Evolutionary conservation across 352 stramenopile species (phyloP), one percentile per base, ranked within the genome.

Genomic region (Globisporangium yorkense): DNA sequence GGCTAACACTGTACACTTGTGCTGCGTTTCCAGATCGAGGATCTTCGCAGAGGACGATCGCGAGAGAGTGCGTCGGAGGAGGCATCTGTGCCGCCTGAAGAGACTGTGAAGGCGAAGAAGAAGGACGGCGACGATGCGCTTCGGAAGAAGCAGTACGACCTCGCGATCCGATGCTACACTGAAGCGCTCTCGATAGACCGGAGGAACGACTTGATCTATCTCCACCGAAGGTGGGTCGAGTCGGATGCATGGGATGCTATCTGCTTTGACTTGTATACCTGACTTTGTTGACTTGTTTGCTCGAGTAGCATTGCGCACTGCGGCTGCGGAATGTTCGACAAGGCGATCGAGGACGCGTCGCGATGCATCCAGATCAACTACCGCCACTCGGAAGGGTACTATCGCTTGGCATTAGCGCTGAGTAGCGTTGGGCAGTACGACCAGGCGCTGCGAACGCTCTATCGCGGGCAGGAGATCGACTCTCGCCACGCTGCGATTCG

Each of bases 361-460:
- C 70, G 68, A 56, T 85, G 72, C 54, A 82, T 85, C 9, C 70
- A 76, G 33, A 76, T 85, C 43, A 85, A 85, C 53, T 85, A 85
- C 51, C 71, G 69, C 6, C 75, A 85, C 35, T 59, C 80, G 1
- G 72, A 85, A 51, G 75, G 75, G 1, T 85, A 85, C 57, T 85
- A 83, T 44, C 72, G 71, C 40, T 61, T 85, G 5, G 72, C 75
- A 8, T 51, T 85, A 20, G 75, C 72, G 5, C 66, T 85, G 6
- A 61, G 79, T 49, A 72, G 66, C 35, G 62, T 72, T 9, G 65
- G 63, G 0, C 72, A 82, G 47, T 74, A 68, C 41, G 75, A 85
- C 39, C 63, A 85, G 54, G 75, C 75, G n/a, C 50, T 85, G n/a
- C 69, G 53, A 48, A 80, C 72, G 20, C 61, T 85, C 1, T 85